Evolutionary conservation across 805 yeast species (phyloP).

Genomic region (Hanseniaspora guilliermondii): DNA sequence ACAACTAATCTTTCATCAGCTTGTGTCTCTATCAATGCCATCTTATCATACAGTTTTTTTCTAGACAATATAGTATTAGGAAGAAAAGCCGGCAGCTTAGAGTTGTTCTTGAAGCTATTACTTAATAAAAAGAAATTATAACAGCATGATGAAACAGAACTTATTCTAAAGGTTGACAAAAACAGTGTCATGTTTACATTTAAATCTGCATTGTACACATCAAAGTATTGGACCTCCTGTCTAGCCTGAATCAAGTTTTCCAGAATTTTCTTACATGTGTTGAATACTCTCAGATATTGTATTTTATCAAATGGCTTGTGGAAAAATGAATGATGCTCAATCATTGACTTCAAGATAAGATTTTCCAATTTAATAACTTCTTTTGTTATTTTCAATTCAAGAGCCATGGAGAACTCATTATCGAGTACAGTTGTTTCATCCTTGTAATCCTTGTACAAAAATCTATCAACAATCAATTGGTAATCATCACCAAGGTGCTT

Average conservation of each 20-base stretch:
- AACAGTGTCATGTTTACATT: conserved; percentile 30
- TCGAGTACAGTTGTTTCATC: conserved; percentile 38
- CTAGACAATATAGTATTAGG: conserved; percentile 36
- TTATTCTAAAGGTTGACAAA: conserved; percentile 35
- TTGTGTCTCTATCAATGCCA: conserved; percentile 25
- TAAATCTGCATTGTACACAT: conserved; percentile 34
- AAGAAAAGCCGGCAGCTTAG: conserved; percentile 32
- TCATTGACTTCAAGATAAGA: conserved; percentile 27
- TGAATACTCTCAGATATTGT: conserved; percentile 28
- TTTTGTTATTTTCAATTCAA: conserved; percentile 39
- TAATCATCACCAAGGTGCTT: conserved; percentile 36
- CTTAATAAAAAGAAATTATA: conserved; percentile 34
- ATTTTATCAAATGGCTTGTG: conserved; percentile 24
- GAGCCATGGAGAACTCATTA: conserved; percentile 32
- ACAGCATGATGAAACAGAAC: conserved; percentile 36
- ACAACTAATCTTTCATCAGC: conserved; percentile 5
- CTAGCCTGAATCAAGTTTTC: conserved; percentile 39
- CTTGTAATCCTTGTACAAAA: conserved; percentile 35
- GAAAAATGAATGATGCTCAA: conserved; percentile 30
- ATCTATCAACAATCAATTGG: conserved; percentile 37
- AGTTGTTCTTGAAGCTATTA: conserved; percentile 31
- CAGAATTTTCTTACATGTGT: conserved; percentile 30
- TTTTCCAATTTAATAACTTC: conserved; percentile 31
- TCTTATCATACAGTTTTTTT: conserved; percentile 32
- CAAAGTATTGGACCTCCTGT: conserved; percentile 37